Percentiles rank a stretch among this genome's conserved stretches.
These are phyloP conservation scores for Calocybe gambosa DNA, from an alignment of 1,284 basidiomycete genomes.

Conservation along the genomic window DNA sequence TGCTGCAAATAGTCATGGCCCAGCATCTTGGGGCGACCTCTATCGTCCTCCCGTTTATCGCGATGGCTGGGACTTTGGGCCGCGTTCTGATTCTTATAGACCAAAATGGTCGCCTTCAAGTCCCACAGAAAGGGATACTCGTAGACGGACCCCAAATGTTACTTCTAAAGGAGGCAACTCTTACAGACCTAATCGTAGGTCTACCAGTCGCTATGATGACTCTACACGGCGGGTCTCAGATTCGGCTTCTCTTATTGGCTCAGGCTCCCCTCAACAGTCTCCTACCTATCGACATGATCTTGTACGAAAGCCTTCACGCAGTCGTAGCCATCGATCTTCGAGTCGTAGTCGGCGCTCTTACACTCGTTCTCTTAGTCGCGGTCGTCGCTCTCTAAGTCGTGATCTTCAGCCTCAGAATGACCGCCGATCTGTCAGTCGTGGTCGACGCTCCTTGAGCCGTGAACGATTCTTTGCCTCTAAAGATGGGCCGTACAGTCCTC, in stretches of 20 bases:
- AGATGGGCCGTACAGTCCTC: constrained; percentile 8
- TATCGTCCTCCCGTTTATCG: constrained; percentile 38
- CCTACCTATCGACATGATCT: constrained; percentile 9
- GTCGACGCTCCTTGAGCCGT: constrained; percentile 10
- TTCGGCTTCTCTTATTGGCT: constrained; percentile 15
- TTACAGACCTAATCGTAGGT: constrained; percentile 9
- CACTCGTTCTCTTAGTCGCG: constrained; percentile 14
- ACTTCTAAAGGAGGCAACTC: constrained; percentile 8
- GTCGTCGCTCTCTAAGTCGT: constrained; percentile 15
- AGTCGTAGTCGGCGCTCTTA: constrained; percentile 11
- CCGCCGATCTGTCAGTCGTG: constrained; percentile 14
- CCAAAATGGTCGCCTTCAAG: constrained; percentile 26
- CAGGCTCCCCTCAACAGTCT: constrained; percentile 17
- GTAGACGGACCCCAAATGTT: constrained; percentile 5
- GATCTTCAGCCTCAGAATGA: constrained; percentile 9
- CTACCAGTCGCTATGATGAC: constrained; percentile 7
- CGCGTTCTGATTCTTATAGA: constrained; percentile 34
- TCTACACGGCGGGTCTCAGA: constrained; percentile 12
- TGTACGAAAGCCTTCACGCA: constrained; percentile 6
- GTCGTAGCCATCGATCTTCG: constrained; percentile 12
- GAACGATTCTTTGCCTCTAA: constrained; percentile 3
- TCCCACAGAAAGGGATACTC: constrained; percentile 7
- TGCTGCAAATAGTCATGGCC: neutral
- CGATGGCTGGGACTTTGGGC: constrained; percentile 17
- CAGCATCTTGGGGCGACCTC: constrained; percentile 29